Percentiles rank a stretch among this genome's conserved stretches.
These are phyloP conservation scores for Calocybe gambosa DNA, from an alignment of 1,284 basidiomycete genomes.

Conservation along the genomic window DNA sequence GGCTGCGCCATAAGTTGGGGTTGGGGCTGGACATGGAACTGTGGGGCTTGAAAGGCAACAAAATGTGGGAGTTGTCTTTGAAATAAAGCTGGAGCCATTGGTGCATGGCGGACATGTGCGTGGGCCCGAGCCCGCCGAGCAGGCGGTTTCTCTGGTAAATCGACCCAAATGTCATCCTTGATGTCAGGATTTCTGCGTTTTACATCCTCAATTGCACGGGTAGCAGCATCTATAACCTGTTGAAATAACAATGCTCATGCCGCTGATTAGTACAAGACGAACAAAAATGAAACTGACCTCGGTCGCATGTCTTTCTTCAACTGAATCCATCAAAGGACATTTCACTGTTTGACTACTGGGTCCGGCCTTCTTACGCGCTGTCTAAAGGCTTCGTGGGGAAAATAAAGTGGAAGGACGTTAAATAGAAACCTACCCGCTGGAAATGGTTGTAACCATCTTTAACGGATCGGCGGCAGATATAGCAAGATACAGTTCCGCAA, in stretches of 20 bases:
- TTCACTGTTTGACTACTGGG: conserved; percentile 26
- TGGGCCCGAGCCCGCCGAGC: background rate
- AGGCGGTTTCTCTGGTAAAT: conserved; percentile 32
- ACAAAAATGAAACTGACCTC: conserved; percentile 42
- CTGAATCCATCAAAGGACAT: conserved; percentile 67
- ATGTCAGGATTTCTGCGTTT: conserved; percentile 50
- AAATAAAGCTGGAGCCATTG: background rate
- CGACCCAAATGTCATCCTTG: conserved; percentile 47
- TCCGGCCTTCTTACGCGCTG: conserved; percentile 7
- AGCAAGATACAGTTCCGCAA: conserved; percentile 17
- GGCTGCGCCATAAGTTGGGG: background rate
- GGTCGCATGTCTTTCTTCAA: conserved; percentile 55
- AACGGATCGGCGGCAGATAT: conserved; percentile 15
- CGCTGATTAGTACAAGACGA: background rate
- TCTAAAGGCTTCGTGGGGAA: background rate
- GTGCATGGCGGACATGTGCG: background rate
- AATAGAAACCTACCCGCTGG: conserved; percentile 36
- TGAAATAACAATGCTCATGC: background rate
- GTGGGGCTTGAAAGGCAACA: background rate
- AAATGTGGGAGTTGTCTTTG: background rate
- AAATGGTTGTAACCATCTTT: conserved; percentile 72
- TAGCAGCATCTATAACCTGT: conserved; percentile 65
- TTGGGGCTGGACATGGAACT: background rate
- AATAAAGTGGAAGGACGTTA: background rate
- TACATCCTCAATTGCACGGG: conserved; percentile 55